A percentile compares a stretch with the other conserved stretches of the same genome.
These are phyloP conservation scores for Neopestalotiopsis rosae DNA, from an alignment of 2,329 filamentous ascomycete species.

Conservation along the genomic window DNA sequence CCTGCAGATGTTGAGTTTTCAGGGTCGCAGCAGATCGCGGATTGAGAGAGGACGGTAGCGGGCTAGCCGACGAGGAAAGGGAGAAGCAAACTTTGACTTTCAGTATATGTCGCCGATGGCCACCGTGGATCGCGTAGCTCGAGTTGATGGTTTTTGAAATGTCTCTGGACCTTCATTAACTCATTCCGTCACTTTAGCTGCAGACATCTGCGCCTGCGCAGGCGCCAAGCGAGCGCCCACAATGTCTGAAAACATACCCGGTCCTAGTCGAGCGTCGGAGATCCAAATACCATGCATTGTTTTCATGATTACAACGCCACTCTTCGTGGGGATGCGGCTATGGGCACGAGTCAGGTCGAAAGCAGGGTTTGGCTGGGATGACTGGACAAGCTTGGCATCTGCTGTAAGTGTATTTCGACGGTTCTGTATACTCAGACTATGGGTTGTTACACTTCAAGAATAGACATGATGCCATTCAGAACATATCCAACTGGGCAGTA, in stretches of 20 bases:
- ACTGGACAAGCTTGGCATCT: constrained; percentile 43
- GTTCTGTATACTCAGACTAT: neutral
- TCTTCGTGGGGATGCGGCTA: constrained; percentile 45
- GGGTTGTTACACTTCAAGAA: constrained; percentile 15
- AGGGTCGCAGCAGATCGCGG: neutral
- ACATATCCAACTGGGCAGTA: neutral
- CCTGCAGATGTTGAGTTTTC: neutral
- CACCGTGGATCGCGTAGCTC: neutral
- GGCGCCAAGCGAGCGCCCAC: neutral
- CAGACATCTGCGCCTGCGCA: neutral
- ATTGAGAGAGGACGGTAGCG: neutral
- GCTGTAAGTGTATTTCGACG: constrained; percentile 26
- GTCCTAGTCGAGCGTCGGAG: constrained; percentile 43
- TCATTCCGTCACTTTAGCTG: neutral
- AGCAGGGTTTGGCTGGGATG: constrained; percentile 46
- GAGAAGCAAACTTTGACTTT: neutral
- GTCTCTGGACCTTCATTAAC: neutral
- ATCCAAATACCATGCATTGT: constrained; percentile 45
- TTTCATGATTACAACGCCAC: constrained; percentile 48
- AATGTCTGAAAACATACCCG: constrained; percentile 33
- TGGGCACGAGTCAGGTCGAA: constrained; percentile 44
- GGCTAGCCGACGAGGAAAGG: neutral
- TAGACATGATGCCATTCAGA: neutral
- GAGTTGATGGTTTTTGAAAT: neutral
- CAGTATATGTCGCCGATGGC: neutral